These are phyloP conservation scores for Nicotiana sylvestris DNA, from an alignment of 257 asterid species.

Conservation along the genomic window DNA sequence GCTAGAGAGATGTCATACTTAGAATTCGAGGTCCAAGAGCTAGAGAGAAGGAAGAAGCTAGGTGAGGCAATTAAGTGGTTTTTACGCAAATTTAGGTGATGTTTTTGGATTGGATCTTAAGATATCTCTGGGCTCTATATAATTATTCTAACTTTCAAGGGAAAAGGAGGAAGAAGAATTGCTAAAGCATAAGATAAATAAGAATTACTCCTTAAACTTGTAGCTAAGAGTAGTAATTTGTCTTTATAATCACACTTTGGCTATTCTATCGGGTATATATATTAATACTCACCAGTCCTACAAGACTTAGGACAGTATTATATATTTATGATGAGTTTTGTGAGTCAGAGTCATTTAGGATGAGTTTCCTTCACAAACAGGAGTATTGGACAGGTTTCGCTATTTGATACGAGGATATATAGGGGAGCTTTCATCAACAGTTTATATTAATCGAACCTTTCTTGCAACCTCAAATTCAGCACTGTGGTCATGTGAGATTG, in stretches of 20 bases:
- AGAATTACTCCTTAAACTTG: slow-evolving; percentile 1
- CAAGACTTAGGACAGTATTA: not conserved
- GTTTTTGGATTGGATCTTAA: slow-evolving; percentile 50
- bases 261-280: too few relatives aligned
- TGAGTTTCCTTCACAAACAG: not conserved
- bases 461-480: slow-evolving; percentile 8
- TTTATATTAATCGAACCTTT: not conserved
- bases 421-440: not conserved
- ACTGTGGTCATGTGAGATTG: slow-evolving; percentile 6
- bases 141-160: slow-evolving; percentile 11
- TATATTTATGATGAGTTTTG: not conserved
- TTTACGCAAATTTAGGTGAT: slow-evolving; percentile 54
- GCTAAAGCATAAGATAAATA: slow-evolving; percentile 20
- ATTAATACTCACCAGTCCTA: too few relatives aligned
- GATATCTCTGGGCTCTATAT: slow-evolving; percentile 30
- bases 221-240: not conserved
- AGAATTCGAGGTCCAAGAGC: slow-evolving; percentile 39
- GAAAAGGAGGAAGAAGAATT: not conserved
- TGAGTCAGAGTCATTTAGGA: not conserved
- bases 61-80: slow-evolving; percentile 49
- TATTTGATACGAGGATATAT: not conserved
- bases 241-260: not conserved
- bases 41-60: slow-evolving; percentile 14
- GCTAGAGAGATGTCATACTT: slow-evolving; percentile 38
- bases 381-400: not conserved